Base-by-base conservation (phyloP, 202 grass and related monocot species). In the Setaria italica region DNA sequence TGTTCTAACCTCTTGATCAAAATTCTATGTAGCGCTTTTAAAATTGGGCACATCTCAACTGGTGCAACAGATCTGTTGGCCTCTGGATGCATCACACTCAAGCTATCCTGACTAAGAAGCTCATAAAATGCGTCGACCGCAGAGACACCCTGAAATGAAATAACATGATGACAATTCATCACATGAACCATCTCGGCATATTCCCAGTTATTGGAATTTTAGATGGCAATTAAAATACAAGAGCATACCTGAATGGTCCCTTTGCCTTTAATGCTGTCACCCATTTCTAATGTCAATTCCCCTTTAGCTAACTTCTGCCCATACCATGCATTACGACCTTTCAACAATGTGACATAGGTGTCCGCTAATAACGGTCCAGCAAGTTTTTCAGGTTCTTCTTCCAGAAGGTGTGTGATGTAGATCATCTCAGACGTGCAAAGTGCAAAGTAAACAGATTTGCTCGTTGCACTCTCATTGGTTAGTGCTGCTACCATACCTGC, bases 391-490 rank as follows among this genome's bases (percentile, higher is more conserved):
- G 97, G 97, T 58, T 94, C 93, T 88, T 99, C 90, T 67, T 93
- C 88, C 80, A 99, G 70, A 62, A 99, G 87, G 74, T 99, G 97
- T 67, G 97, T 99, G 90, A 99, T 97, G 77, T 95, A 99, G 89
- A 99, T 99, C 97, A 99, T 97, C 90, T 99, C 97, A 65, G 97
- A 99, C 63, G 97, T 99, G 77, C 97, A 99, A 67, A 95, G 97
- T 55, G 97, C 92, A 82, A 99, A 99, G 77, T 99, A 99, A 73
- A 99, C 97, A 2, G 97, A 87, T 72, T 99, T 99, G 91, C 97
- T 99, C 10, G 97, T 99, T 51, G 94, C 97, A 78, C 97, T 99
- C 70, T 99, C 97, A 75, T 97, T 99, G 58, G 94, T 99, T 80
- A 99, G 69, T 72, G 97, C 94, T 1, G 94, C 97, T 51, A 99